A percentile compares a stretch with the other conserved stretches of the same genome.
Conservation (phyloP, 352 stramenopile genomes). For the Pythium insidiosum region DNA sequence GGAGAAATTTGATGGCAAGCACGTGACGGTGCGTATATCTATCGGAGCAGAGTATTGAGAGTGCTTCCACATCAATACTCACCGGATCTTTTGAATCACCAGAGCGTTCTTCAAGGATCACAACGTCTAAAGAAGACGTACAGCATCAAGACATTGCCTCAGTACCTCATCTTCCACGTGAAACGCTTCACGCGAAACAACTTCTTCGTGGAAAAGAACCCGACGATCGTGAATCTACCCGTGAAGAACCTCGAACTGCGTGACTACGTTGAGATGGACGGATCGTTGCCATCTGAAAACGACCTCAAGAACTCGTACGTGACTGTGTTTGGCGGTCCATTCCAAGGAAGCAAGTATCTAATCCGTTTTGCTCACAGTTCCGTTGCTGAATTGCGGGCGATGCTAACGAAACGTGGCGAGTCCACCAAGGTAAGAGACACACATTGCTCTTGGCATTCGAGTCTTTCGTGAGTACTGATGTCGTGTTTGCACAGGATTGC, state of each 20-base stretch:
- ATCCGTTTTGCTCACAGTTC: constrained; percentile 22
- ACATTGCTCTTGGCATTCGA: background rate
- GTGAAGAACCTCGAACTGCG: constrained; percentile 98
- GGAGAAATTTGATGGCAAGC: constrained; percentile 94
- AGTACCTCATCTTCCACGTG: constrained; percentile 97
- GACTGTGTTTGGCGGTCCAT: background rate
- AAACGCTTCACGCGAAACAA: constrained; percentile 97
- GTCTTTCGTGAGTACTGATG: background rate
- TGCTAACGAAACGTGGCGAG: constrained; percentile 45
- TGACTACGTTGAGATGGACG: constrained; percentile 75
- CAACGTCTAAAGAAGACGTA: constrained; percentile 90
- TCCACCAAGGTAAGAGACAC: constrained; percentile 25
- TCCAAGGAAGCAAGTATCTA: constrained; percentile 1
- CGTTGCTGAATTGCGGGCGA: constrained; percentile 46
- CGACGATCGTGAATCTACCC: constrained; percentile 98
- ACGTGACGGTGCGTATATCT: constrained; percentile 39
- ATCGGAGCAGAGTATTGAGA: background rate
- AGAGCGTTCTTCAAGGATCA: constrained; percentile 71
- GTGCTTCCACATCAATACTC: too few relatives aligned
- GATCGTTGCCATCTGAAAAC: constrained; percentile 35
- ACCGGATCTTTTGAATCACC: constrained; percentile 20
- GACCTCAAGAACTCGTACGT: constrained; percentile 34
- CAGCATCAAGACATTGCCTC: constrained; percentile 86
- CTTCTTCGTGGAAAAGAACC: constrained; percentile 99
- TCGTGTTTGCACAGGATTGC: constrained; percentile 42